Evolutionary conservation across 352 stramenopile species (phyloP).

Genomic region (Globisporangium cystogenes): DNA sequence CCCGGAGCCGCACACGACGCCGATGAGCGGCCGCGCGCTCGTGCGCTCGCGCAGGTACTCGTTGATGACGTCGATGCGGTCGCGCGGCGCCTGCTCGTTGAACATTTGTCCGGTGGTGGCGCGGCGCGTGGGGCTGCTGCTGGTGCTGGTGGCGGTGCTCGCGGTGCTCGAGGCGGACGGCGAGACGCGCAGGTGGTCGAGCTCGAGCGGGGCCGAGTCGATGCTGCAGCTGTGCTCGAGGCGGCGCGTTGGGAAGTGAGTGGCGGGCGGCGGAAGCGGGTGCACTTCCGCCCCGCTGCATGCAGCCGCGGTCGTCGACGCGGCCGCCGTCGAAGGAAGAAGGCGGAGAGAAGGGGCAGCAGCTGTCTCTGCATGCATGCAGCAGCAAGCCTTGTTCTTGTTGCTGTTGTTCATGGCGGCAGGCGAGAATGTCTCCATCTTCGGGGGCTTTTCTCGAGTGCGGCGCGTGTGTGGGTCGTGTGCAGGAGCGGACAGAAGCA

Average conservation of each 20-base stretch:
- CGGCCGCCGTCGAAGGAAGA: no score
- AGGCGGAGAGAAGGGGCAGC: neutral
- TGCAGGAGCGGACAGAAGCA: neutral
- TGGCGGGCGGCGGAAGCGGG: neutral
- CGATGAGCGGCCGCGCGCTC: slow-evolving; percentile 51
- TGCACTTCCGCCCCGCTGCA: slow-evolving; percentile 10
- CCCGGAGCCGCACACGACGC: slow-evolving; percentile 94
- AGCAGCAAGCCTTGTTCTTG: neutral
- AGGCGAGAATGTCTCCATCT: neutral
- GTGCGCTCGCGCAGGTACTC: slow-evolving; percentile 59
- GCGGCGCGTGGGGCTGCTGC: slow-evolving; percentile 19
- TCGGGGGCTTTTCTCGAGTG: no score
- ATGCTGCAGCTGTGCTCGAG: slow-evolving; percentile 44
- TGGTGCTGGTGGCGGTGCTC: slow-evolving; percentile 10
- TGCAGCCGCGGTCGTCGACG: no score
- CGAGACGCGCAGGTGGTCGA: slow-evolving; percentile 4
- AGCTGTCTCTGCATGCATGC: neutral
- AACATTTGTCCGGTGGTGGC: slow-evolving; percentile 58
- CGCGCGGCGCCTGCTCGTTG: slow-evolving; percentile 51
- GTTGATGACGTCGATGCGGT: slow-evolving; percentile 78
- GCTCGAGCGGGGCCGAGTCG: slow-evolving; percentile 18
- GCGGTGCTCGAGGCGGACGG: slow-evolving; percentile 6
- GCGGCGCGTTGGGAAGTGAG: slow-evolving; percentile 24
- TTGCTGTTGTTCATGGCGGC: no score
- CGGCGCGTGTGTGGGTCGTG: no score